Evolutionary conservation across 208 protist genomes (phyloP).

Genomic region (Leptomonas seymouri): DNA sequence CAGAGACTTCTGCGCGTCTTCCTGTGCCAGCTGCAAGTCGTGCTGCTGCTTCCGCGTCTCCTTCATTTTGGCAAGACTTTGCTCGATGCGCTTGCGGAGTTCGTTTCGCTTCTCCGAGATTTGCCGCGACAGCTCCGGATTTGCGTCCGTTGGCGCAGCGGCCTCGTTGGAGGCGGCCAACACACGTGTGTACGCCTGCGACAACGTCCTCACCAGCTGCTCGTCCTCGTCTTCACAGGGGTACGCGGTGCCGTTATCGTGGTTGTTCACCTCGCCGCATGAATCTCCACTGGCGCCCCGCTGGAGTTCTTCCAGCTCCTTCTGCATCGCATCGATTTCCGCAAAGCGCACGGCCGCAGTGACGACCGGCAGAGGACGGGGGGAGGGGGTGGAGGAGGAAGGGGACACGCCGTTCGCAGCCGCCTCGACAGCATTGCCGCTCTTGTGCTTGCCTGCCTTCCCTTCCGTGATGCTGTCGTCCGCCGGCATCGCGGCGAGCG

Average conservation of each 20-base stretch:
- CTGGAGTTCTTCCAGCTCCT: conserved; percentile 13
- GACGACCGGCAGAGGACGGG: background rate
- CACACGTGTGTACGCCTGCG: conserved; percentile 23
- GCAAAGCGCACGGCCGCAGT: conserved; percentile 5
- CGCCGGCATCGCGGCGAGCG: background rate
- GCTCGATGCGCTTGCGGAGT: conserved; percentile 11
- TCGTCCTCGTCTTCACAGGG: conserved; percentile 17
- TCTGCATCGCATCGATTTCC: conserved; percentile 21
- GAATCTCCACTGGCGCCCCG: conserved; percentile 8
- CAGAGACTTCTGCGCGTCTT: conserved; percentile 20
- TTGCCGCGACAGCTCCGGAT: conserved; percentile 8
- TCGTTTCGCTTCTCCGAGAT: conserved; percentile 30
- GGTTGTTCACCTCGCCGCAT: too few species aligned
- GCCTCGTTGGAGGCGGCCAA: background rate
- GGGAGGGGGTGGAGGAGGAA: conserved; percentile 2
- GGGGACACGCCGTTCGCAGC: background rate
- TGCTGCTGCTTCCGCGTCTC: conserved; percentile 23
- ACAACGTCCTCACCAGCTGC: conserved; percentile 22
- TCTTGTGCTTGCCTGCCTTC: background rate
- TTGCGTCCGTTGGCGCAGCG: background rate
- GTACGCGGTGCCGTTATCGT: too few species aligned
- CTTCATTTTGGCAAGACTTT: conserved; percentile 15
- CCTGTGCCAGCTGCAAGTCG: conserved; percentile 28
- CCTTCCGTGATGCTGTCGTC: background rate
- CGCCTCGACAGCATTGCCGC: background rate